Evolutionary conservation across 2,329 filamentous ascomycete genomes (phyloP), one percentile per base, ranked within the genome.

Genomic region (Volutella citrinella): DNA sequence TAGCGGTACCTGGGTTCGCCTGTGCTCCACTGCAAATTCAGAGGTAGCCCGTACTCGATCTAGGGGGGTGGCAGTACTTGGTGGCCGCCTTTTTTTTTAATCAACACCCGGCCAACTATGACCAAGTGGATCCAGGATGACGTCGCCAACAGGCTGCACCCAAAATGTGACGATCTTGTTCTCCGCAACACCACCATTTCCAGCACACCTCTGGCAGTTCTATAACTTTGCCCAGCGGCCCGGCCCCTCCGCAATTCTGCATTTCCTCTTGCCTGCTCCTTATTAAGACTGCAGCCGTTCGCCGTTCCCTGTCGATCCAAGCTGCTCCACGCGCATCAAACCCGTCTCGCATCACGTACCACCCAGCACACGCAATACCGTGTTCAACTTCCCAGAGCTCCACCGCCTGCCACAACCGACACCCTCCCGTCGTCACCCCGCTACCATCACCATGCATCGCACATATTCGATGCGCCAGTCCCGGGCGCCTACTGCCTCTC

Each of bases 401-500:
- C 46, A 47, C 47, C 28, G 30, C 41, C 32, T 13, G 22, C 11
- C 19, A 20, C 30, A 13, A 19, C 27, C 30, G 31, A 19, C 16
- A 25, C 15, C 17, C 28, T 45, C 51, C 36, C 38, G 51, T 39
- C 46, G 46, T 28, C 40, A 42, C 35, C 35, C 10, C 31, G n/a
- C n/a, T n/a, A n/a, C n/a, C n/a, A n/a, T n/a, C 66, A 69, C 43
- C 37, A 98, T 98, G 91, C 93, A 98, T 79, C 89, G 91, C 65
- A 96, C 93, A 49, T 98, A 97, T 66, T 95, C 89, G 56, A 95
- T 96, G 93, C 90, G 93, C 83, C 86, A 94, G 69, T 84, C 87
- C 67, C 84, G 93, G 76, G 88, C 88, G 66, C 93, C 93, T 30
- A 98, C 93, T 49, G 93, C 93, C 59, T 94, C 89, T 59, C 76